phyloP scores from a whole-genome alignment of 352 stramenopile species.

The Ochromonadaceae sp. region DNA sequence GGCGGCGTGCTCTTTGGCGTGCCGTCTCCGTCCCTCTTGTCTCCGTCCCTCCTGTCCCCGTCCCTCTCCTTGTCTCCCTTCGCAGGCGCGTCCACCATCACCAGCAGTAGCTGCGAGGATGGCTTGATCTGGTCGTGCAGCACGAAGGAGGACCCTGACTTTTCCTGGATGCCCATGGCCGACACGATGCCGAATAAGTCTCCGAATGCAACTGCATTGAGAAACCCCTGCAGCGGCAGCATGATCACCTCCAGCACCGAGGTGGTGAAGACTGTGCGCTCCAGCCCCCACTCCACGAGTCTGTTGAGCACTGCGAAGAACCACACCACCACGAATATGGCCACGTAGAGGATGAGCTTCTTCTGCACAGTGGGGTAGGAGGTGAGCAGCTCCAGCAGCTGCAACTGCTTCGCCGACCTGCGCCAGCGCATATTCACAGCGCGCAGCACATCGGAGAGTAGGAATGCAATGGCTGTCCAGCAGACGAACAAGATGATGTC shows the following conservation, averaged over 20 bases:
- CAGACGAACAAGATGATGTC: background rate
- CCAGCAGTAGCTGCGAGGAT: no score
- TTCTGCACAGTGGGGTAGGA: background rate
- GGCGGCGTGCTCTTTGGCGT: no score
- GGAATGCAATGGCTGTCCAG: background rate
- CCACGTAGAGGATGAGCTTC: background rate
- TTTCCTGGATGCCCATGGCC: no score
- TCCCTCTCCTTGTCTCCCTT: no score
- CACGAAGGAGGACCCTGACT: no score
- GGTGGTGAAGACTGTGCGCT: background rate
- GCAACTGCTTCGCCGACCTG: background rate
- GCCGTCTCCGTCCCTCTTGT: no score
- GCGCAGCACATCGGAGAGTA: background rate
- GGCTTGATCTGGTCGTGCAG: no score
- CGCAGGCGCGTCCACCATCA: no score
- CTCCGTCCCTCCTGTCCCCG: no score
- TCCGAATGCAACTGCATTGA: background rate
- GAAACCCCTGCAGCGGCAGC: constrained; percentile 7
- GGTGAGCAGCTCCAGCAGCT: background rate
- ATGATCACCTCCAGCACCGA: background rate
- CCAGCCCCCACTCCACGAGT: background rate
- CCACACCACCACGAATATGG: background rate
- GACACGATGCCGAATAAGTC: no score
- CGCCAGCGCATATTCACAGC: background rate
- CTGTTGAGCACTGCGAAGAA: constrained; percentile 14